Evolutionary conservation across 2,329 filamentous ascomycete genomes (phyloP), one percentile per base, ranked within the genome.

Genomic region (Phaeophleospora eucalypticola): DNA sequence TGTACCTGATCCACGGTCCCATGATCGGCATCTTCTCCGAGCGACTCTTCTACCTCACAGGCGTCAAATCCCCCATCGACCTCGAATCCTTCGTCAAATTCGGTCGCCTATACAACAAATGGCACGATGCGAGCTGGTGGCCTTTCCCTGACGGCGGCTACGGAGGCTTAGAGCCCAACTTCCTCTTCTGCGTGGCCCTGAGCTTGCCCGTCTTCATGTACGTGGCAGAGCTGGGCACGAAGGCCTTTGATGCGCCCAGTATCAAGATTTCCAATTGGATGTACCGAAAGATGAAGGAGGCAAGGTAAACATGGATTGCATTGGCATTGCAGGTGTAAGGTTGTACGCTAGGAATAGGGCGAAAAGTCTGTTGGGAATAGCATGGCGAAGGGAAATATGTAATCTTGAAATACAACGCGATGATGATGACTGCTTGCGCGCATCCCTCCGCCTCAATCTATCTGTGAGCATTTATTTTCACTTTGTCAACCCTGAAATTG

Each of bases 1-100:
- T 85, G 2, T 86, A 85, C 62, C 69, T 85, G 12, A 73, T 84
- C 8, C 82, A 85, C 53, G 82, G 81, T 0, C 81, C 81, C 0
- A 63, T 85, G 2, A 67, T 98, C 56, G 93, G 93, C 61, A 89
- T 97, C 69, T 84, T 98, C 70, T 98, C 97, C 80, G 89, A 89
- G 61, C 83, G 84, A 54, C 94, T 97, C 71, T 90, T 93, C 52
- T 98, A 97, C 77, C 49, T 61, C 4, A 58, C 58, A 3, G 58
- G 57, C 34, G 46, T 59, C 38, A 60, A 61, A 38, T 41, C 40
- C 3, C 52, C 54, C 15, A 40, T 53, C 9, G 49, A 45, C 19
- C 40, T 48, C 1, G 57, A 59, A 10, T 48, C 54, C 9, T 48
- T 46, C 19, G 36, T 27, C 8, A 45, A 51, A 15, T 57, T 57